A percentile compares a stretch with the other conserved stretches of the same genome.
phyloP scores from a whole-genome alignment of 192 early-diverging fungal species.

The Entomortierella beljakovae region DNA sequence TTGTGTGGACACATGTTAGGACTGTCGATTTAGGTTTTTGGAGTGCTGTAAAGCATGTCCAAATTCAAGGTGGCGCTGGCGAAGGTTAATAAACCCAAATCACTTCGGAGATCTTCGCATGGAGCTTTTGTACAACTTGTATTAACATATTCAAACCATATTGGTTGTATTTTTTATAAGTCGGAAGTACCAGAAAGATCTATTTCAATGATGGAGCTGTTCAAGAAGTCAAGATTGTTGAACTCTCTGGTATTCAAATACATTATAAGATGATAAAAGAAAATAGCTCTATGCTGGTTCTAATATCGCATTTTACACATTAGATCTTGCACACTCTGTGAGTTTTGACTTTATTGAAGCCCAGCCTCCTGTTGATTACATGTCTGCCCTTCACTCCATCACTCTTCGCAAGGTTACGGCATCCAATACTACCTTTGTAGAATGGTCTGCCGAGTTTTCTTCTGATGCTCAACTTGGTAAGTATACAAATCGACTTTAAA shows the following conservation, averaged over 20 bases:
- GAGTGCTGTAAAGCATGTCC: constrained; percentile 34
- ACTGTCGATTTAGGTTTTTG: constrained; percentile 32
- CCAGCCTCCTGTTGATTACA: constrained; percentile 59
- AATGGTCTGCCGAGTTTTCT: constrained; percentile 69
- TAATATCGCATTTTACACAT: not conserved
- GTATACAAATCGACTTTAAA: not conserved
- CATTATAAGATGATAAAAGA: not conserved
- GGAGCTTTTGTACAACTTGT: not conserved
- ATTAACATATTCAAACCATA: not conserved
- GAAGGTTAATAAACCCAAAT: constrained; percentile 8
- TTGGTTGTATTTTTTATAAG: constrained; percentile 23
- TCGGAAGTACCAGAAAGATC: constrained; percentile 63
- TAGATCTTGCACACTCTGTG: constrained; percentile 59
- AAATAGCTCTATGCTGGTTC: not conserved
- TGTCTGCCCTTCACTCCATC: constrained; percentile 68
- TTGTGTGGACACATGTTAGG: constrained; percentile 42
- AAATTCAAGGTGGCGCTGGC: constrained; percentile 11
- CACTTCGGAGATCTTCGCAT: not conserved
- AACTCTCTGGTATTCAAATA: constrained; percentile 55
- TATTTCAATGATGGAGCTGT: constrained; percentile 66
- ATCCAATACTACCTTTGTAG: constrained; percentile 67
- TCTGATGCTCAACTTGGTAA: constrained; percentile 58
- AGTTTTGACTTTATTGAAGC: constrained; percentile 69
- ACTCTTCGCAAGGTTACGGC: constrained; percentile 58
- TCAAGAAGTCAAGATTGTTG: constrained; percentile 65